A percentile compares a stretch with the other conserved stretches of the same genome.
Evolutionary conservation across 73 alveolate species (phyloP).

Genomic region (Paramecium octaurelia): DNA sequence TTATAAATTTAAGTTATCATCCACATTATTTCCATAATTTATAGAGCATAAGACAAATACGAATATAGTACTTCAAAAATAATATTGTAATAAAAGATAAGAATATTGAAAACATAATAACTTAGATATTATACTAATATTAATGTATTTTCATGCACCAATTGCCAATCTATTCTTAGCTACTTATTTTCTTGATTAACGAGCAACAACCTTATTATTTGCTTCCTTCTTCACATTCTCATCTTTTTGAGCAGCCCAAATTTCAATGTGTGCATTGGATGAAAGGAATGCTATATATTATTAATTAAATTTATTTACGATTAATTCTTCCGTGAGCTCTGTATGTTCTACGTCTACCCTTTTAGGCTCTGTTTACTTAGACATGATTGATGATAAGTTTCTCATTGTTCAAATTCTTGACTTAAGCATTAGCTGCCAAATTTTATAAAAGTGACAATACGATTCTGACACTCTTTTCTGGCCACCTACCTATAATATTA

Average conservation of each 20-base stretch:
- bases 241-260: conserved; percentile 81
- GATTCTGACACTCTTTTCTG: conserved; percentile 89
- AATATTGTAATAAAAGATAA: background rate
- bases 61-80: background rate
- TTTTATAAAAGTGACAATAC: conserved; percentile 80
- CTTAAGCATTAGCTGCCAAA: conserved; percentile 90
- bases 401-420: conserved; percentile 83
- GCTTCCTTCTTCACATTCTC: conserved; percentile 90
- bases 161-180: conserved; percentile 75
- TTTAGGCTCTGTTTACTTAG: conserved; percentile 87
- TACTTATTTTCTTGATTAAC: conserved; percentile 73
- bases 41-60: background rate
- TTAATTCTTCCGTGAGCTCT: conserved; percentile 98
- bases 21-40: background rate
- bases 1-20: too few relatives aligned
- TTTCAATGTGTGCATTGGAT: conserved; percentile 89
- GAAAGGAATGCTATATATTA: conserved; percentile 73
- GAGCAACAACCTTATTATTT: conserved; percentile 57
- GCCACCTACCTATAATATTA: conserved; percentile 83
- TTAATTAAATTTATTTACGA: conserved; percentile 49
- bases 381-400: conserved; percentile 83
- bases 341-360: conserved; percentile 98
- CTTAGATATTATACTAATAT: background rate
- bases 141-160: conserved; percentile 54
- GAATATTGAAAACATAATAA: background rate